Percentiles rank a stretch among this genome's conserved stretches.
These are phyloP conservation scores for Cryptococcus sp. DNA, from an alignment of 1,284 basidiomycete genomes.

Conservation along the genomic window DNA sequence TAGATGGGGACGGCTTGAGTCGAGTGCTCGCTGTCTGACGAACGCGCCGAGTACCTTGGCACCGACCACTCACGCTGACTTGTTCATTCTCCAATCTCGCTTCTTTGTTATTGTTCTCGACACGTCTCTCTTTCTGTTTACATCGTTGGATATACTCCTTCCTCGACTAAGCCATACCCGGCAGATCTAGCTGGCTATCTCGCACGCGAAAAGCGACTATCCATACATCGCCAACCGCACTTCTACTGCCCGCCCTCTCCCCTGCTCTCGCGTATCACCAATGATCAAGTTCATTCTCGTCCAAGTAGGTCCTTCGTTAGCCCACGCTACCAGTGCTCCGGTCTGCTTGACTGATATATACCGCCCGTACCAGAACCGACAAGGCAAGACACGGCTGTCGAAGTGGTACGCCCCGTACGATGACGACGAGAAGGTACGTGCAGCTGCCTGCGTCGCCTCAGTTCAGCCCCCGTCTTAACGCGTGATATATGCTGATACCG, in stretches of 20 bases:
- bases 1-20: neutral
- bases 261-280: neutral
- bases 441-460: neutral
- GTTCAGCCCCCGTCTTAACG: neutral
- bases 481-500: neutral
- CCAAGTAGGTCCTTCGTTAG: slow-evolving; percentile 57
- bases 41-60: neutral
- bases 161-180: neutral
- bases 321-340: neutral
- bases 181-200: too few relatives aligned
- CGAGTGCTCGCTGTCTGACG: neutral
- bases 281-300: slow-evolving; percentile 95
- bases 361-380: slow-evolving; percentile 67
- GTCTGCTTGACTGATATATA: neutral
- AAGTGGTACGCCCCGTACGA: slow-evolving; percentile 98
- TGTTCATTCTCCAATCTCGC: neutral
- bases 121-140: neutral
- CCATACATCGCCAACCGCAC: neutral
- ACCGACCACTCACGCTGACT: neutral
- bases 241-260: neutral
- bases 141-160: neutral
- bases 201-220: neutral
- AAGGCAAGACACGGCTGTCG: slow-evolving; percentile 93
- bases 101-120: neutral
- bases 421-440: slow-evolving; percentile 84